Evolutionary conservation across 202 grass and related monocot species (phyloP).

Genomic region (Alloteropsis angusta): DNA sequence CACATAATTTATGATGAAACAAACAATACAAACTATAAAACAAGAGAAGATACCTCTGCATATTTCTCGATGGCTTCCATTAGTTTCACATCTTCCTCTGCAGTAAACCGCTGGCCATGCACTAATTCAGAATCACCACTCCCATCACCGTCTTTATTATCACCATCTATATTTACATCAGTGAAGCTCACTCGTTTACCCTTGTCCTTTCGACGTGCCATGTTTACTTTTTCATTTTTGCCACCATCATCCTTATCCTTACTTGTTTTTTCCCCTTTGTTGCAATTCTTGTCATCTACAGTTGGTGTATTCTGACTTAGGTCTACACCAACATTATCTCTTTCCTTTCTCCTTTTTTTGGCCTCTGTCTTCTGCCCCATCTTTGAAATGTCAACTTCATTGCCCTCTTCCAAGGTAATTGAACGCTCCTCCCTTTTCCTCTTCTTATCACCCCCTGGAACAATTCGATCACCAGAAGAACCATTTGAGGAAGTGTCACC

Average conservation of each 20-base stretch:
- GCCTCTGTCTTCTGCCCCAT: neutral
- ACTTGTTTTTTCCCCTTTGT: slow-evolving; percentile 25
- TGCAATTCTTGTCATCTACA: slow-evolving; percentile 17
- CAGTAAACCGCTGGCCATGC: slow-evolving; percentile 47
- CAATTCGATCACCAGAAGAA: neutral
- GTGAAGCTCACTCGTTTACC: slow-evolving; percentile 53
- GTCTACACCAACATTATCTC: neutral
- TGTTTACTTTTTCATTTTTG: slow-evolving; percentile 20
- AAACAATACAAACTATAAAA: neutral
- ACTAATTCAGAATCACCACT: slow-evolving; percentile 16
- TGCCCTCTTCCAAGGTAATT: slow-evolving; percentile 1
- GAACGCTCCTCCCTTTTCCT: slow-evolving; percentile 4
- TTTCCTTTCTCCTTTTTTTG: slow-evolving; percentile 8
- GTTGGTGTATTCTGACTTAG: slow-evolving; percentile 1
- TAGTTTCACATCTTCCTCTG: slow-evolving; percentile 50
- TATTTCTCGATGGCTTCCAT: slow-evolving; percentile 47
- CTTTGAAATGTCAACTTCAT: neutral
- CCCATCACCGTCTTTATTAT: neutral
- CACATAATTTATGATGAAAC: neutral
- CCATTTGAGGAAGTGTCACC: neutral
- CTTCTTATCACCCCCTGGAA: slow-evolving; percentile 18
- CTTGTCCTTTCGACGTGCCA: slow-evolving; percentile 12
- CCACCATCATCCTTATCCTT: slow-evolving; percentile 2
- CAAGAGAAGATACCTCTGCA: slow-evolving; percentile 38
- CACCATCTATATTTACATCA: slow-evolving; percentile 25